Evolutionary conservation across 306 rosid genomes (phyloP).

Genomic region (Corylus americana): DNA sequence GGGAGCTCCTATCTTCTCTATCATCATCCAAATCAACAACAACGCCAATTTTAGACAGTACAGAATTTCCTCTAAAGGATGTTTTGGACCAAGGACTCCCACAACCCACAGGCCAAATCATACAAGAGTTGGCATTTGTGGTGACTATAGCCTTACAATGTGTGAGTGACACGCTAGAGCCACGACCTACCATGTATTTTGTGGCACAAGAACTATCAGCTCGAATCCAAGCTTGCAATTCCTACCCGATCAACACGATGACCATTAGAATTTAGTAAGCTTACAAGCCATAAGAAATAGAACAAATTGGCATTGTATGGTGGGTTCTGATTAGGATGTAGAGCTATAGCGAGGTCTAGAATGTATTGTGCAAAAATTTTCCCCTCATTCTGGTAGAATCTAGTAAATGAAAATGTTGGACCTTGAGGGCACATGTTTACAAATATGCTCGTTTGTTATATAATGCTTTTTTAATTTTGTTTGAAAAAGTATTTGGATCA

Average conservation of each 20-base stretch:
- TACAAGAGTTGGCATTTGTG: slow-evolving; percentile 39
- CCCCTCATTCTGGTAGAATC: no score
- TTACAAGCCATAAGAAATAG: slow-evolving; percentile 32
- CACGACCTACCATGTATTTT: slow-evolving; percentile 60
- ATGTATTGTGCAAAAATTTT: no score
- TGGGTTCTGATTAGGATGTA: no score
- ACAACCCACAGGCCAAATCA: slow-evolving; percentile 48
- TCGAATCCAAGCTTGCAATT: slow-evolving; percentile 22
- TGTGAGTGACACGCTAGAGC: slow-evolving; percentile 44
- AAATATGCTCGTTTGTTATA: no score
- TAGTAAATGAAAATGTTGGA: no score
- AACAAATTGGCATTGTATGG: background rate
- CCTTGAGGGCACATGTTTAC: no score
- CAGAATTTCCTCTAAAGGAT: slow-evolving; percentile 48
- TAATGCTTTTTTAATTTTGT: no score
- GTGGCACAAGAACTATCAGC: slow-evolving; percentile 64
- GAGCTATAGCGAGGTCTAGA: no score
- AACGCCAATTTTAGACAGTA: slow-evolving; percentile 11
- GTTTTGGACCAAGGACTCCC: slow-evolving; percentile 57
- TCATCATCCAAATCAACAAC: slow-evolving; percentile 24
- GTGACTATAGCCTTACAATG: slow-evolving; percentile 59
- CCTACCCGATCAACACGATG: slow-evolving; percentile 38
- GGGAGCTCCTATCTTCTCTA: slow-evolving; percentile 43
- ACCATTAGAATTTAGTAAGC: slow-evolving; percentile 27
- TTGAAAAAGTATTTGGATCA: no score